Percentiles rank a stretch among this genome's conserved stretches.
These are phyloP conservation scores for Waitea zeae DNA, from an alignment of 1,284 basidiomycete species.

Conservation along the genomic window DNA sequence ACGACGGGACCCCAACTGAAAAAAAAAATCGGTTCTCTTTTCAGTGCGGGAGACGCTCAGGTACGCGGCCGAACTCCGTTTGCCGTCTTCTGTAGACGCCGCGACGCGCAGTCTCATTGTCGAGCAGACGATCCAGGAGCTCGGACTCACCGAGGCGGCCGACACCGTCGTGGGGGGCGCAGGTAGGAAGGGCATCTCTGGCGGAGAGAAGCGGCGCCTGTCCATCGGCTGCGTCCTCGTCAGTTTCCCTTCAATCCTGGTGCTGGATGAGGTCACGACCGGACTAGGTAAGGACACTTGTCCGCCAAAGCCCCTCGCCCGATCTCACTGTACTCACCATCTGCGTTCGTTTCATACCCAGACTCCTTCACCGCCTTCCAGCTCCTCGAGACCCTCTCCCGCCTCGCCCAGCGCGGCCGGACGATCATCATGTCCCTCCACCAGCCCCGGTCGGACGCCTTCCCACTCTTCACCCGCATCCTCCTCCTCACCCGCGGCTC, in stretches of 20 bases:
- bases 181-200: conserved; percentile 26
- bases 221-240: conserved; percentile 18
- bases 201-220: conserved; percentile 27
- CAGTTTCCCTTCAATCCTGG: conserved; percentile 25
- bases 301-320: too few species aligned
- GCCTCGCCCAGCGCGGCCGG: conserved; percentile 24
- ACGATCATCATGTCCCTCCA: conserved; percentile 31
- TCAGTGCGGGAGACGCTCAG: conserved; percentile 28
- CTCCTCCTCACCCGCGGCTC: conserved; percentile 24
- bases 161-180: conserved; percentile 25
- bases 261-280: conserved; percentile 23
- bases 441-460: conserved; percentile 32
- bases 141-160: conserved; percentile 29
- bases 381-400: conserved; percentile 24
- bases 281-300: too few species aligned
- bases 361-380: conserved; percentile 31
- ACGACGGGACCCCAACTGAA: too few species aligned
- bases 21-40: too few species aligned
- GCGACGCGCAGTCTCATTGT: conserved; percentile 20
- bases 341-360: too few species aligned
- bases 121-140: conserved; percentile 28
- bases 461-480: conserved; percentile 24
- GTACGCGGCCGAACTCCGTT: conserved; percentile 26
- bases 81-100: conserved; percentile 19
- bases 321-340: too few species aligned